Evolutionary conservation across 495 filamentous ascomycete species (phyloP), one percentile per base, ranked within the genome.

Genomic region (Xylaria longipes): DNA sequence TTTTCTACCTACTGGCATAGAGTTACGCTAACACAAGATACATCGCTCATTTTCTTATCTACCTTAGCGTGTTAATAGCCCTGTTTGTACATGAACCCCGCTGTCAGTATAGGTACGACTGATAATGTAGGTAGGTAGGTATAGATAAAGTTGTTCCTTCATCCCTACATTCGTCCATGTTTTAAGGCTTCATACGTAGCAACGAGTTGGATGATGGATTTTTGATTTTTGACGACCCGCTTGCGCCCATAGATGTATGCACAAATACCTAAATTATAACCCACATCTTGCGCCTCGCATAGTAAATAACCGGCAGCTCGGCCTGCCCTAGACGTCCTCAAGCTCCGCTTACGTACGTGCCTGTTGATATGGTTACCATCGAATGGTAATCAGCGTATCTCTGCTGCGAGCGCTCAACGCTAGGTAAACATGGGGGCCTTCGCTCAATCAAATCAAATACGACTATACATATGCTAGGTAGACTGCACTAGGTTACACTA

Each of bases 361-460:
- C 45, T n/a, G 17, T 29, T 29, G 50, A 27, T 54, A 60, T 35
- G 33, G 27, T 56, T 29, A 29, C 56, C 57, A 35, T 60, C 31
- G 33, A 22, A 37, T 60, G 57, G 57, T 60, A 37, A 37, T 60
- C 31, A 60, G 31, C 20, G 57, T 60, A 37, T 37, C 57, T 60
- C 57, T 37, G 57, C 57, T 37, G 57, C 33, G n/a, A 60, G 57
- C 33, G n/a, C 17, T 60, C 31, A 8, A 33, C 57, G 20, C 37
- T 33, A 22, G 57, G 17, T 31, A 22, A 3, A 27, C 43, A 52
- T 25, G 45, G 31, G 41, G 37, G 41, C 61, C 61, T 39, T 46
- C 29, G 61, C 15, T 33, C 63, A 50, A 48, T 45, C 17, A 65
- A 50, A 48, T 45, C 17, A 65, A 11, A 25, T 50, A 25, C 15